Conservation (phyloP, 2,329 filamentous ascomycete genomes). For the Botrytis cinerea region DNA sequence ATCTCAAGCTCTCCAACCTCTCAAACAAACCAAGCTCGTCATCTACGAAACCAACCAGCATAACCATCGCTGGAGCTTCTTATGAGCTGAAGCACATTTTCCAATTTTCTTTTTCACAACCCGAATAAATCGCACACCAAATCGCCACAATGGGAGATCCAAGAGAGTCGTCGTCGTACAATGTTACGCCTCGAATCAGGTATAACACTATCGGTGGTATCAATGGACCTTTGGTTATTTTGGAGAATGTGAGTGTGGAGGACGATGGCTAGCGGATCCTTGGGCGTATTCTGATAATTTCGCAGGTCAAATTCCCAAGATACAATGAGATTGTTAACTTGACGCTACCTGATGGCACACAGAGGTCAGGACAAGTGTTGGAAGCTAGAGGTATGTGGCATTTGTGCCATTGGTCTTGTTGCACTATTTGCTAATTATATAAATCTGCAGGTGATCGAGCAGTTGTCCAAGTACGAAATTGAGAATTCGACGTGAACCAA, state of each 20-base stretch:
- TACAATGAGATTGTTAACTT: conserved; percentile 98
- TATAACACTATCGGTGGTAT: conserved; percentile 99
- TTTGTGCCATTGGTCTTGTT: conserved; percentile 21
- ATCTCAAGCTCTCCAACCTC: conserved; percentile 27
- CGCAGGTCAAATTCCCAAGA: conserved; percentile 90
- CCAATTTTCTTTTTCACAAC: neutral
- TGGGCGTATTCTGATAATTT: conserved; percentile 32
- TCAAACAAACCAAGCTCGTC: conserved; percentile 22
- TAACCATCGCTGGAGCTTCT: conserved; percentile 21
- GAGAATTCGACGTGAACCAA: neutral
- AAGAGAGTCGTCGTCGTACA: conserved; percentile 44
- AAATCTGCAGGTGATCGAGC: conserved; percentile 74
- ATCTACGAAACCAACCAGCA: conserved; percentile 21
- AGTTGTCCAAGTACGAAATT: conserved; percentile 77
- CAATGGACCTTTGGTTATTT: conserved; percentile 95
- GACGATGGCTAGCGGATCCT: neutral
- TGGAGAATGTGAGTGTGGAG: conserved; percentile 78
- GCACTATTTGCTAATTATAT: conserved; percentile 28
- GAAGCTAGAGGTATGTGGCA: conserved; percentile 81
- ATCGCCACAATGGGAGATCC: conserved; percentile 41
- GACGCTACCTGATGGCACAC: conserved; percentile 91
- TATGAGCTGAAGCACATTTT: conserved; percentile 22
- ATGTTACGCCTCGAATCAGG: conserved; percentile 70
- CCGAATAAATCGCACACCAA: conserved; percentile 4
- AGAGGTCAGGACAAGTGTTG: conserved; percentile 91